Evolutionary conservation across 768 basidiomycete genomes (phyloP).

Genomic region (Panaeolus papilionaceus): DNA sequence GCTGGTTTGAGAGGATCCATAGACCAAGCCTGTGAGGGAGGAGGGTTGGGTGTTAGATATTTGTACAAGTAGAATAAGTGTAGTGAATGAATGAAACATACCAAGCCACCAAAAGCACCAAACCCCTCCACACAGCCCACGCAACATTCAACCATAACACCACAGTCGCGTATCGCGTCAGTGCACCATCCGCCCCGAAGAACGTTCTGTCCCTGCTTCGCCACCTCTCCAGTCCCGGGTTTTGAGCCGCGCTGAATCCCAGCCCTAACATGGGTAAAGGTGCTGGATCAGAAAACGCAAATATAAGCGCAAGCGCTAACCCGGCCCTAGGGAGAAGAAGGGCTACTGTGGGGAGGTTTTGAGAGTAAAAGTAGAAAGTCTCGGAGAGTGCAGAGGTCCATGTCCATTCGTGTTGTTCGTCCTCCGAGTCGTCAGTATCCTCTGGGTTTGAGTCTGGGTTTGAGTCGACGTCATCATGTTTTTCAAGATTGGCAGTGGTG

Average conservation of each 20-base stretch:
- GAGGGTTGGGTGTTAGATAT: not conserved
- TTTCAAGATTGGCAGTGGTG: not conserved
- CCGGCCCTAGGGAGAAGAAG: slow-evolving; percentile 87
- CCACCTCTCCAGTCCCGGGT: not conserved
- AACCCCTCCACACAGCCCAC: slow-evolving; percentile 79
- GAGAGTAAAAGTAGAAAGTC: slow-evolving; percentile 82
- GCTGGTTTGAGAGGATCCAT: slow-evolving; percentile 79
- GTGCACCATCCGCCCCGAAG: slow-evolving; percentile 69
- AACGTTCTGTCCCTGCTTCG: slow-evolving; percentile 72
- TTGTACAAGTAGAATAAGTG: not conserved
- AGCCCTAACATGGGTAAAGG: not conserved
- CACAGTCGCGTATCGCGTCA: slow-evolving; percentile 81
- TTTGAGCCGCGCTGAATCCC: not conserved
- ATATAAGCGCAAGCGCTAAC: slow-evolving; percentile 72
- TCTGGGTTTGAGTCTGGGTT: too few relatives aligned
- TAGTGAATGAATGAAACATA: slow-evolving; percentile 37
- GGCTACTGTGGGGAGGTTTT: slow-evolving; percentile 82
- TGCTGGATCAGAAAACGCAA: slow-evolving; percentile 38
- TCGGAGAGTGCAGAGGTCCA: slow-evolving; percentile 68
- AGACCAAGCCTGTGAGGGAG: slow-evolving; percentile 64
- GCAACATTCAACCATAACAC: slow-evolving; percentile 80
- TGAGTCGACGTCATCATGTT: not conserved
- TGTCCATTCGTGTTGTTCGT: slow-evolving; percentile 23
- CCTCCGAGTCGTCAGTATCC: not conserved
- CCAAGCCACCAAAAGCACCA: slow-evolving; percentile 77